Percentiles rank a stretch among this genome's conserved stretches.
Evolutionary conservation across 495 filamentous ascomycete genomes (phyloP).

Genomic region (Trichoderma gamsii): DNA sequence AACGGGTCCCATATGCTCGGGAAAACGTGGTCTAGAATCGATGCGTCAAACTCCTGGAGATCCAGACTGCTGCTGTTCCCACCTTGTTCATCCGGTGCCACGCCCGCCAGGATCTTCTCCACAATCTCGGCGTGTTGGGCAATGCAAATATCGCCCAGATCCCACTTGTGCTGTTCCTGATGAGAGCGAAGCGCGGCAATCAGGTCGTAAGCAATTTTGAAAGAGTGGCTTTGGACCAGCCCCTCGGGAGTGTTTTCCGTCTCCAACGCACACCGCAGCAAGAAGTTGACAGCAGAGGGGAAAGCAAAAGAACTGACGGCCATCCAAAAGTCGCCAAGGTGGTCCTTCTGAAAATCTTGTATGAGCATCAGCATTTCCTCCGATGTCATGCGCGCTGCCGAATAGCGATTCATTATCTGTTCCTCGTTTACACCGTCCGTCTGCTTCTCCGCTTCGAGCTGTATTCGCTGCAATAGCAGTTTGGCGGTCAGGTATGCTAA

Average conservation of each 20-base stretch:
- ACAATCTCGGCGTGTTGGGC: constrained; percentile 41
- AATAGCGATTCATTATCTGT: constrained; percentile 41
- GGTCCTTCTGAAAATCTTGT: constrained; percentile 37
- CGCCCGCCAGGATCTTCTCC: constrained; percentile 26
- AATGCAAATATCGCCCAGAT: constrained; percentile 49
- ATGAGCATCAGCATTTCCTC: constrained; percentile 51
- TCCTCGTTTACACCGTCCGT: constrained; percentile 41
- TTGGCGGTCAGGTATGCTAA: constrained; percentile 47
- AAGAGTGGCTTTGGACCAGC: constrained; percentile 37
- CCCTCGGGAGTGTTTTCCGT: constrained; percentile 31
- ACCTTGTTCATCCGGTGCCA: constrained; percentile 24
- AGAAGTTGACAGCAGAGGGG: constrained; percentile 43
- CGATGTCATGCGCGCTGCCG: constrained; percentile 43
- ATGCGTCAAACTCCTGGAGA: constrained; percentile 18
- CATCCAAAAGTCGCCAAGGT: constrained; percentile 47
- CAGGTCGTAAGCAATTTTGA: constrained; percentile 37
- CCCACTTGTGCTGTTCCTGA: constrained; percentile 48
- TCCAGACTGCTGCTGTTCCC: constrained; percentile 15
- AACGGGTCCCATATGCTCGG: constrained; percentile 22
- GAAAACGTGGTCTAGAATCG: constrained; percentile 21
- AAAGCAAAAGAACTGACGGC: constrained; percentile 46
- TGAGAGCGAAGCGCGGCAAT: constrained; percentile 40
- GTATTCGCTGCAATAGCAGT: constrained; percentile 40
- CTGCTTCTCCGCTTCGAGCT: constrained; percentile 47
- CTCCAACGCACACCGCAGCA: constrained; percentile 45